These are phyloP conservation scores for Sphaerobolus stellatus DNA, from an alignment of 1,284 basidiomycete genomes.

Conservation along the genomic window DNA sequence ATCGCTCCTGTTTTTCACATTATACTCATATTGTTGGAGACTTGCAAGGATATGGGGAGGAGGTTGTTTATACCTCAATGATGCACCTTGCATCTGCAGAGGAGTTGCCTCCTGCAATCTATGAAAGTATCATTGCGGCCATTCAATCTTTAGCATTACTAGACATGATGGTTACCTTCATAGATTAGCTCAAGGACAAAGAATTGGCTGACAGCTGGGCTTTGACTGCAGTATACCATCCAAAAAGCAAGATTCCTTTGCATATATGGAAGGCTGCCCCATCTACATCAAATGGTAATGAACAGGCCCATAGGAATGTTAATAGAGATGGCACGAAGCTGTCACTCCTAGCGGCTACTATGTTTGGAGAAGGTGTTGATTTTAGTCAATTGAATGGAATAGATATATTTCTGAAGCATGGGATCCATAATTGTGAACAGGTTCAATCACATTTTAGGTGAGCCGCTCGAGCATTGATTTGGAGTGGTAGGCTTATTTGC, in stretches of 20 bases:
- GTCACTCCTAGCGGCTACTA: not conserved
- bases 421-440: no score
- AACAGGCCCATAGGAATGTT: constrained; percentile 16
- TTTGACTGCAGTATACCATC: constrained; percentile 24
- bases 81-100: constrained; percentile 23
- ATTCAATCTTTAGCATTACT: no score
- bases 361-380: no score
- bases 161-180: no score
- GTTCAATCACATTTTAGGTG: no score
- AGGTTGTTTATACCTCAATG: constrained; percentile 15
- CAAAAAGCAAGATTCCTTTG: constrained; percentile 24
- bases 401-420: no score
- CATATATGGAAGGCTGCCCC: constrained; percentile 26
- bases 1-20: constrained; percentile 12
- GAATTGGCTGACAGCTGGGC: constrained; percentile 16
- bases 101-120: constrained; percentile 19
- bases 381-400: no score
- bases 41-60: not conserved
- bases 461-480: no score
- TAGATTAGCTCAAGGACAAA: constrained; percentile 30
- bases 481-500: no score
- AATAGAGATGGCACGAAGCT: not conserved
- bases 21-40: constrained; percentile 7
- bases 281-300: constrained; percentile 26
- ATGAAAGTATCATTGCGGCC: constrained; percentile 17